Base-by-base conservation (phyloP, 2,329 filamentous ascomycete genomes). In the Monilinia vaccinii-corymbosi region DNA sequence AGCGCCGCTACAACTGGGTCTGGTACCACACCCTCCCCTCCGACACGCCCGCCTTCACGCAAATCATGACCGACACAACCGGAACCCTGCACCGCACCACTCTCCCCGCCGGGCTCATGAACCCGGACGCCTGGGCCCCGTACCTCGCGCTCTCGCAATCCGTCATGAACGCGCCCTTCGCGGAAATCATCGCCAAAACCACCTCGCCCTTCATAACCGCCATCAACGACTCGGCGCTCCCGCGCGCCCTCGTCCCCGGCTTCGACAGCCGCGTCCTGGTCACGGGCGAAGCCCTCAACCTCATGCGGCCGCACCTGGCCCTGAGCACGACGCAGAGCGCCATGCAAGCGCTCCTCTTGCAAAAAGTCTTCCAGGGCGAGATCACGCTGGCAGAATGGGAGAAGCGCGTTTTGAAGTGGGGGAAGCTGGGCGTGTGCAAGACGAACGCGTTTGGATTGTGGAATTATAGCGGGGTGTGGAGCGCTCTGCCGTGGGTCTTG, bases 221-320 rank as follows among this genome's bases (percentile, higher is more conserved):
- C 4, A 73, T 77, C 9, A 75, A 73, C 4, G 75, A 77, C 56
- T 73, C 74, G 1, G 56, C 74, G 3, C 71, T 70, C n/a, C 70
- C 72, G 0, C 62, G 65, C 16, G 69, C 74, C 44, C 68, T 72
- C 58, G 67, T 75, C 50, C 68, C 72, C 58, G 76, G 72, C 53
- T 62, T 72, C 23, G 68, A 69, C 38, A 75, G 73, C 0, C 75
- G 72, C 58, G 68, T 77, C 0, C 62, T 79, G 18, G 63, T 79
- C 2, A 68, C 76, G 2, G 66, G 67, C 1, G 77, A 79, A 63
- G 74, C 76, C 1, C 62, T 78, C 1, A 75, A 76, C 0, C 73
- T 74, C 0, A 77, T 79, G 56, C 64, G 77, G 4, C 76, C 77
- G 4, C 77, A 78, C 63, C 75, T 75, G 2, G 76, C 75, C 6